A percentile compares a stretch with the other conserved stretches of the same genome.
These are phyloP conservation scores for Moniliophthora roreri DNA, from an alignment of 1,284 basidiomycete species.

Conservation along the genomic window DNA sequence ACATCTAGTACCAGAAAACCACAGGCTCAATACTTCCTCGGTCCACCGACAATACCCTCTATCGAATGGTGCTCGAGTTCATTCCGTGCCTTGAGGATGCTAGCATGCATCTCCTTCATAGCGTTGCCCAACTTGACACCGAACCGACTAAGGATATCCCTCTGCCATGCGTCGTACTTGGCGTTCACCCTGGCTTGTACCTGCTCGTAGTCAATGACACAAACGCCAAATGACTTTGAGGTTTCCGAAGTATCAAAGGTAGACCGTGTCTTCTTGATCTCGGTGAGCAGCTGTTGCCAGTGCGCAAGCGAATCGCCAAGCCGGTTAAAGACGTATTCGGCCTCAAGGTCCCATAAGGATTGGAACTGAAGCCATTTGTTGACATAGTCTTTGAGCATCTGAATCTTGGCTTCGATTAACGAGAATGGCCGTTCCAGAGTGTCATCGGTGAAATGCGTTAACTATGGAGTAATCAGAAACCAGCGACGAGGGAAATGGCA, in stretches of 20 bases:
- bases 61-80: constrained; percentile 87
- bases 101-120: constrained; percentile 96
- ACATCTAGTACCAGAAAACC: background rate
- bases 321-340: constrained; percentile 93
- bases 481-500: constrained; percentile 3
- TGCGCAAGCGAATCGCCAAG: constrained; percentile 90
- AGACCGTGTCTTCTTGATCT: constrained; percentile 94
- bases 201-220: constrained; percentile 96
- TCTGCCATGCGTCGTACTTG: constrained; percentile 98
- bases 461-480: constrained; percentile 37
- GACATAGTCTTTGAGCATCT: constrained; percentile 87
- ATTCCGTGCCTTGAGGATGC: constrained; percentile 89
- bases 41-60: constrained; percentile 51
- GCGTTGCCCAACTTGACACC: constrained; percentile 89
- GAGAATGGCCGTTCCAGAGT: constrained; percentile 83
- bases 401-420: constrained; percentile 87
- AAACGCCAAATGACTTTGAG: constrained; percentile 88
- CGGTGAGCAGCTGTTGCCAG: constrained; percentile 95
- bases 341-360: constrained; percentile 96
- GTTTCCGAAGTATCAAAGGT: constrained; percentile 98
- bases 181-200: constrained; percentile 97
- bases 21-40: constrained; percentile 7
- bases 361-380: constrained; percentile 99
- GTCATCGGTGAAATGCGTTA: constrained; percentile 74
- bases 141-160: constrained; percentile 90